phyloP scores from a whole-genome alignment of 2,329 filamentous ascomycete genomes.

The Colletotrichum camelliae region DNA sequence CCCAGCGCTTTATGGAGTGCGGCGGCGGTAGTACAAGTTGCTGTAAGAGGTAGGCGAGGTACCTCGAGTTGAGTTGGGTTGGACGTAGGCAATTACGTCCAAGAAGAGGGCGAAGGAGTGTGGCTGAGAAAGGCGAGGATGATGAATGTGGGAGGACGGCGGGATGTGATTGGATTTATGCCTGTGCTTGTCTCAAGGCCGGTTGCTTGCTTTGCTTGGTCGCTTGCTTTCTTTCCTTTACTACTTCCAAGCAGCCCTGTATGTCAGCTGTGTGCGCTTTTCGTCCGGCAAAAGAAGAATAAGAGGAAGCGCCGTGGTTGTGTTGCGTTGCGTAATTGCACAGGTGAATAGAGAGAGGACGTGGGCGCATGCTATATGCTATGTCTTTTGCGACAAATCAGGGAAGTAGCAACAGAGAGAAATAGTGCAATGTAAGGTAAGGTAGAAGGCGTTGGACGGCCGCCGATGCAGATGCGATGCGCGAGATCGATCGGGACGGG shows the following conservation, averaged over 20 bases:
- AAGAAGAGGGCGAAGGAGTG: neutral
- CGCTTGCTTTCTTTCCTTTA: neutral
- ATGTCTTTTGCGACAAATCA: neutral
- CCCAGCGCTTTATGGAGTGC: neutral
- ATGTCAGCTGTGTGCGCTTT: neutral
- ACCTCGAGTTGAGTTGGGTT: neutral
- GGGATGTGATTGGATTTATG: conserved; percentile 6
- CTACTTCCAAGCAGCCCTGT: neutral
- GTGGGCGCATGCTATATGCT: neutral
- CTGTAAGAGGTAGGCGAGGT: neutral
- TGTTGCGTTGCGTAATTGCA: neutral
- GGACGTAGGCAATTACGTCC: neutral
- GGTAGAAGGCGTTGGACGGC: neutral
- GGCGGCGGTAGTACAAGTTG: neutral
- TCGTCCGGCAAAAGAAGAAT: neutral
- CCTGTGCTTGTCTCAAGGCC: conserved; percentile 7
- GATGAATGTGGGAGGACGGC: neutral
- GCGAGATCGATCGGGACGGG: conserved; percentile 12
- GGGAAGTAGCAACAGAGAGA: neutral
- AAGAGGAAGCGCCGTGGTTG: neutral
- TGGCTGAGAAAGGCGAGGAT: neutral
- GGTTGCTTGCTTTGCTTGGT: neutral
- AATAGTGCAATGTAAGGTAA: neutral
- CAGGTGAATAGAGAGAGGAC: neutral
- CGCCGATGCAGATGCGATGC: conserved; percentile 1